These are phyloP conservation scores for Mycena sp. DNA, from an alignment of 1,284 basidiomycete genomes.

Conservation along the genomic window DNA sequence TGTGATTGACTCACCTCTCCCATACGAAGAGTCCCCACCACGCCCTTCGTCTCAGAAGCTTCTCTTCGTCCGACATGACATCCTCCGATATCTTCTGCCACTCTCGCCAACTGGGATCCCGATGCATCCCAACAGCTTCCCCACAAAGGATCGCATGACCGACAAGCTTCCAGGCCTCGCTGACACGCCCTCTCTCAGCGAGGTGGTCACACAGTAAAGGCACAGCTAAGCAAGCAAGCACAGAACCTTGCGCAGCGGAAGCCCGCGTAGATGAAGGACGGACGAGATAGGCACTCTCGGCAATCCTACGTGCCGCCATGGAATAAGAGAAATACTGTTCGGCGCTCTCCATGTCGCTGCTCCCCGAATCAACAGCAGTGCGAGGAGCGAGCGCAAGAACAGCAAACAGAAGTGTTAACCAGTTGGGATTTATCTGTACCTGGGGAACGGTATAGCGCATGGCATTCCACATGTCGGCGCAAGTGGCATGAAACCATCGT, in stretches of 20 bases:
- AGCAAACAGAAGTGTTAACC: constrained; percentile 59
- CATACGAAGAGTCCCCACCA: constrained; percentile 60
- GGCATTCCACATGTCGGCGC: constrained; percentile 55
- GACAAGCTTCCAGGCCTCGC: constrained; percentile 63
- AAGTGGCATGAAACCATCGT: constrained; percentile 53
- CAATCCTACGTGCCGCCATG: constrained; percentile 54
- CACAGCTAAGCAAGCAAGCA: constrained; percentile 56
- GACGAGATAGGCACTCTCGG: constrained; percentile 55
- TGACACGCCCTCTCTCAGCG: constrained; percentile 56
- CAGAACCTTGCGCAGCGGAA: constrained; percentile 55
- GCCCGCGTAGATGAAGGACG: constrained; percentile 48
- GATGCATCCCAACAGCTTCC: constrained; percentile 60
- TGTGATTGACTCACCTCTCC: constrained; percentile 52
- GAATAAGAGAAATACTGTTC: constrained; percentile 55
- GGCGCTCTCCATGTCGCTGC: constrained; percentile 35
- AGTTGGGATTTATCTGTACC: constrained; percentile 56
- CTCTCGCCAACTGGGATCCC: constrained; percentile 56
- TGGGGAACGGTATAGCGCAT: constrained; percentile 46
- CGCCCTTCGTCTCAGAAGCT: constrained; percentile 51
- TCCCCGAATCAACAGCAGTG: constrained; percentile 27
- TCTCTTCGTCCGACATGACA: constrained; percentile 45
- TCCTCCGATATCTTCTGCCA: constrained; percentile 56
- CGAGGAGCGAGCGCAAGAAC: constrained; percentile 51
- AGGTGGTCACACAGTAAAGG: constrained; percentile 56
- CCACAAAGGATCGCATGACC: constrained; percentile 56